Evolutionary conservation across 371 early-diverging fungal species (phyloP), one percentile per base, ranked within the genome.

Genomic region (Mortierella sp.): DNA sequence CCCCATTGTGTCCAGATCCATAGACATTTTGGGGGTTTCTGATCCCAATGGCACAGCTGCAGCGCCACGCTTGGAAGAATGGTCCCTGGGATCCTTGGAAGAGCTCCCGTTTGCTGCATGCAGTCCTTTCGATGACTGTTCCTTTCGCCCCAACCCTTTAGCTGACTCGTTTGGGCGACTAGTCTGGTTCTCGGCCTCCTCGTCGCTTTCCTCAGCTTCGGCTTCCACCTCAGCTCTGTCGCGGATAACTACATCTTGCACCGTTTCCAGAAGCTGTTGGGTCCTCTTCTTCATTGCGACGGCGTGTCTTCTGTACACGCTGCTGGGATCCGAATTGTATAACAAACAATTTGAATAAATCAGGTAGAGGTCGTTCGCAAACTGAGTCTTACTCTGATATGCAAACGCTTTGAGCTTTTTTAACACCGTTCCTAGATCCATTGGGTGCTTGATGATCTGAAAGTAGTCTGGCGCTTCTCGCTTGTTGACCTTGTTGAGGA

Each of bases 401-500:
- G 86, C 83, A 17, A 88, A 82, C 0, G 76, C 75, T 71, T 92
- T 90, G 67, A 97, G 82, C 68, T 96, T 96, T 78, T 92, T 93
- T 32, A 93, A 86, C 66, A 97, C 93, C 28, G 94, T 94, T n/a
- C 93, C 91, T 9, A 97, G 82, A 86, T 96, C 97, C 97, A 97
- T 97, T 0, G 98, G 98, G n/a, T 91, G 83, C 76, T 93, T 92
- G 61, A 97, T 95, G 60, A 96, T 93, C 55, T 95, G 95, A 85
- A 93, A 95, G 76, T 99, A 99, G 84, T 97, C 96, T 0, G 98
- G 98, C 0, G 96, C 98, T 56, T 99, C 99, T 29, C 94, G 92
- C 69, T 95, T 94, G 75, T 89, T 93, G 29, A 99, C 99, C 81
- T 94, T 95, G 68, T 89, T 90, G 22, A 97, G 85, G 81, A 99